These are phyloP conservation scores for Domatiomyces globalis DNA, from an alignment of 2,329 filamentous ascomycete genomes.

Conservation along the genomic window DNA sequence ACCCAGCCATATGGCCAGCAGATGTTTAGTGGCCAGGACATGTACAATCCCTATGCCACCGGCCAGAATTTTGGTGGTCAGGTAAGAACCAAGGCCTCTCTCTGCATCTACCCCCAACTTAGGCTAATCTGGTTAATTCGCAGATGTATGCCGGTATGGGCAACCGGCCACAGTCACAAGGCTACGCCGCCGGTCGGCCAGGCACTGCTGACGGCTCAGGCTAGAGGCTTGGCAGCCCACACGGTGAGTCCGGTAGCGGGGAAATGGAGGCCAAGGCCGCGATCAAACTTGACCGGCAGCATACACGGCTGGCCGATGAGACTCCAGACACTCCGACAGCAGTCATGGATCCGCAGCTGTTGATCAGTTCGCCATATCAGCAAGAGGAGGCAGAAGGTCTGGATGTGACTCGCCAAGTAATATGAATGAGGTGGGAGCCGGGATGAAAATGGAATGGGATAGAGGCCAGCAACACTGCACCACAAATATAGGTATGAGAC, in stretches of 20 bases:
- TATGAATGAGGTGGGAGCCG: neutral
- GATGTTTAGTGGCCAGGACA: conserved; percentile 60
- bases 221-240: neutral
- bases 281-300: neutral
- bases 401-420: neutral
- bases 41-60: conserved; percentile 63
- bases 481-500: conserved; percentile 1
- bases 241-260: neutral
- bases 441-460: neutral
- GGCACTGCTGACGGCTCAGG: conserved; percentile 8
- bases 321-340: neutral
- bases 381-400: neutral
- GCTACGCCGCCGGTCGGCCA: conserved; percentile 14
- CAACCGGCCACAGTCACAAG: conserved; percentile 17
- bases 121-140: neutral
- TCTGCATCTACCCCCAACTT: conserved; percentile 22
- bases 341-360: neutral
- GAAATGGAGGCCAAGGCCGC: neutral
- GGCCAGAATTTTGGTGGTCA: conserved; percentile 43
- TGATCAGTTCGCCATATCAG: neutral
- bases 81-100: conserved; percentile 30
- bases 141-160: conserved; percentile 16
- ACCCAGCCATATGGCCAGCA: conserved; percentile 60
- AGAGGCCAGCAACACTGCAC: neutral
- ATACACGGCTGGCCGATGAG: neutral